Conservation (phyloP, 2,329 filamentous ascomycete species). For the Aspergillus carbonarius region DNA sequence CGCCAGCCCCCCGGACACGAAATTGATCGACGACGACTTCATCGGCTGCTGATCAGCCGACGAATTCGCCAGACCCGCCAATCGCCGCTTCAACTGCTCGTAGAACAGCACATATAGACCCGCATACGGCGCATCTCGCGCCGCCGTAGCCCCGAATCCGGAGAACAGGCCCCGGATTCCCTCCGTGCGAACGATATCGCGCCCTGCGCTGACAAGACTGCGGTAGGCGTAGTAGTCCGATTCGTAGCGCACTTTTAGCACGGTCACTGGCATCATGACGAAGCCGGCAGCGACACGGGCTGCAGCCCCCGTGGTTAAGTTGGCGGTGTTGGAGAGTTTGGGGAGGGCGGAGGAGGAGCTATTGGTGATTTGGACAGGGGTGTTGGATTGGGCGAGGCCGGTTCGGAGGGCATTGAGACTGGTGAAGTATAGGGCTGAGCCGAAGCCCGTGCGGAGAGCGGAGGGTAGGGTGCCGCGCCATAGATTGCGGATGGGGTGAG, state of each 20-base stretch:
- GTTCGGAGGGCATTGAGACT: constrained; percentile 81
- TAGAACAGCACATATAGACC: constrained; percentile 94
- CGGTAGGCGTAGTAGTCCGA: constrained; percentile 81
- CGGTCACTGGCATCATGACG: constrained; percentile 90
- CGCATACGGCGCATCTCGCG: constrained; percentile 94
- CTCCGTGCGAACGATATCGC: constrained; percentile 70
- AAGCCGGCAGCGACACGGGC: constrained; percentile 86
- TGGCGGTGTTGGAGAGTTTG: constrained; percentile 78
- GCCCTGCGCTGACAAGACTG: constrained; percentile 69
- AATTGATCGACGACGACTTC: constrained; percentile 67
- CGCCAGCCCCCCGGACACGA: constrained; percentile 75
- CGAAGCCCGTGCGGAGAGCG: constrained; percentile 88
- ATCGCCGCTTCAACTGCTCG: constrained; percentile 55
- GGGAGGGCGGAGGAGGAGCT: constrained; percentile 74
- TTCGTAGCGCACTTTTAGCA: constrained; percentile 96
- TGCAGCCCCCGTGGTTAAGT: constrained; percentile 78
- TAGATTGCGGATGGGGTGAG: constrained; percentile 68
- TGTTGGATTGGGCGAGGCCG: constrained; percentile 50
- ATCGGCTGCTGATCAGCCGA: constrained; percentile 16
- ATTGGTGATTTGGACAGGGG: constrained; percentile 32
- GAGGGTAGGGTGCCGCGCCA: constrained; percentile 94
- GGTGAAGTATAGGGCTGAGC: constrained; percentile 91
- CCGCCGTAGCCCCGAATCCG: constrained; percentile 89
- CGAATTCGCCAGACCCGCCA: constrained; percentile 27
- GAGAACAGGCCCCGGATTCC: constrained; percentile 85